These are phyloP conservation scores for Larix kaempferi DNA, from an alignment of 75 land plant genomes.

Conservation along the genomic window DNA sequence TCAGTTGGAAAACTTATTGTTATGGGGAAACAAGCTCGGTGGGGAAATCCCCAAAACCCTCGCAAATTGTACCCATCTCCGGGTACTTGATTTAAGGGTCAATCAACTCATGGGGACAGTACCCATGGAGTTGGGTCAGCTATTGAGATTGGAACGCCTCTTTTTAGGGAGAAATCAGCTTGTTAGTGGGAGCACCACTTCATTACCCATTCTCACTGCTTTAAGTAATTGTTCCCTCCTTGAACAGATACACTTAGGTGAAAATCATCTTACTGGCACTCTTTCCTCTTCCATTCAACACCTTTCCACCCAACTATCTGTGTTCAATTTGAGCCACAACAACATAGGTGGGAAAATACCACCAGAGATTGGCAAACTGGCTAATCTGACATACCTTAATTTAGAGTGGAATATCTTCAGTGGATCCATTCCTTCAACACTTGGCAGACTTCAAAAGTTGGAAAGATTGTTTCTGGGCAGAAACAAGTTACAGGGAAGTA, in stretches of 20 bases:
- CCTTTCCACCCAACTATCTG: slow-evolving; percentile 21
- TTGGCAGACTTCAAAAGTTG: slow-evolving; percentile 29
- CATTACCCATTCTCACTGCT: slow-evolving; percentile 35
- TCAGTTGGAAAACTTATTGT: slow-evolving; percentile 27
- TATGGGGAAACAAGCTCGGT: slow-evolving; percentile 33
- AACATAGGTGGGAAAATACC: slow-evolving; percentile 34
- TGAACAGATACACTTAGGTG: slow-evolving; percentile 3
- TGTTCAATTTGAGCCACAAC: slow-evolving; percentile 16
- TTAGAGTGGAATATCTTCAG: slow-evolving; percentile 23
- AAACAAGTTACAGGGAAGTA: slow-evolving; percentile 36
- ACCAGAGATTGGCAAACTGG: slow-evolving; percentile 19
- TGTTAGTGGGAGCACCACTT: slow-evolving; percentile 23
- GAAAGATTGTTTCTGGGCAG: slow-evolving; percentile 8
- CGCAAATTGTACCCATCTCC: slow-evolving; percentile 30
- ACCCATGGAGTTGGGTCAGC: slow-evolving; percentile 13
- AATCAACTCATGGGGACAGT: slow-evolving; percentile 1
- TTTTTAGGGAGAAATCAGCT: slow-evolving; percentile 23
- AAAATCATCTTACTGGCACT: slow-evolving; percentile 26
- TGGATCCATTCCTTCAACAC: slow-evolving; percentile 38
- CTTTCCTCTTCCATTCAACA: slow-evolving; percentile 28
- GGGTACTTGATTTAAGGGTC: slow-evolving; percentile 16
- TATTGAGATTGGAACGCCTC: slow-evolving; percentile 8
- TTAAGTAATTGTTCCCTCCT: slow-evolving; percentile 29
- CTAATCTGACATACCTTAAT: slow-evolving; percentile 13
- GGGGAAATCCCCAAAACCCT: slow-evolving; percentile 44